phyloP scores from a whole-genome alignment of 2,329 filamentous ascomycete genomes.

The Trichoderma endophyticum region DNA sequence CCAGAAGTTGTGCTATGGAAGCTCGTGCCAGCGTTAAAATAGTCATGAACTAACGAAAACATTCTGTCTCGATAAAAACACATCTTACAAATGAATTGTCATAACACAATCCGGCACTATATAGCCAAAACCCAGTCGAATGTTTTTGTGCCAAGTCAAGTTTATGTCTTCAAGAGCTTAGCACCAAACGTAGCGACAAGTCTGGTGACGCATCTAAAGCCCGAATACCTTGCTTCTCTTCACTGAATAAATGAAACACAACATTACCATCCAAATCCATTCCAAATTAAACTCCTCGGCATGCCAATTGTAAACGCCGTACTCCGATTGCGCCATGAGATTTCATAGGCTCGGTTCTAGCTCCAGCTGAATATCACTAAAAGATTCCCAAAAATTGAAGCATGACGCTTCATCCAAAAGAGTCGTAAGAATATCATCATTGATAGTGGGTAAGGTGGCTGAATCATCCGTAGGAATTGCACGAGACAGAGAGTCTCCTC shows the following conservation, averaged over 20 bases:
- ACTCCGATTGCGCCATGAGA: neutral
- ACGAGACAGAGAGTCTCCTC: neutral
- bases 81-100: neutral
- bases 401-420: neutral
- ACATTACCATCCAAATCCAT: neutral
- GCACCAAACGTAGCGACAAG: neutral
- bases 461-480: neutral
- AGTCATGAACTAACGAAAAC: neutral
- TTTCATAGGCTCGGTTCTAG: neutral
- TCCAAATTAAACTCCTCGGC: neutral
- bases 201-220: neutral
- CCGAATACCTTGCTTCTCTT: neutral
- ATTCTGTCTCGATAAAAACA: neutral
- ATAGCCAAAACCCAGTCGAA: neutral
- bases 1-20: neutral
- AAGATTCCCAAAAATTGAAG: neutral
- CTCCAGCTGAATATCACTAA: conserved; percentile 3
- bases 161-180: neutral
- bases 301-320: neutral
- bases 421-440: neutral
- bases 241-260: neutral
- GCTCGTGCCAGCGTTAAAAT: neutral
- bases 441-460: neutral
- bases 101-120: neutral
- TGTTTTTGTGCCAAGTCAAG: neutral